phyloP scores from a whole-genome alignment of 345 rosid species.

The Raphanus sativus region DNA sequence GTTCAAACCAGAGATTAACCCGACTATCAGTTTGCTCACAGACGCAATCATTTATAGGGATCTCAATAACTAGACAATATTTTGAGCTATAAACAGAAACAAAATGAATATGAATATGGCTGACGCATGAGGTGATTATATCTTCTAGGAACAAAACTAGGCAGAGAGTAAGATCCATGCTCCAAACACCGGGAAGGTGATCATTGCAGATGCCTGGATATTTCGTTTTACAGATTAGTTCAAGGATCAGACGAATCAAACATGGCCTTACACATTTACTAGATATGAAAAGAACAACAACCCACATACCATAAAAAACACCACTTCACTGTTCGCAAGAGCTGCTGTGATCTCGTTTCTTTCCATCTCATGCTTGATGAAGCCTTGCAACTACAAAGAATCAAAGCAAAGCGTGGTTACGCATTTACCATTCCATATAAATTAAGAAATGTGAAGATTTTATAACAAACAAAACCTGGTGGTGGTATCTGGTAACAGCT shows the following conservation, averaged over 20 bases:
- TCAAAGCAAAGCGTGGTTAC: not conserved
- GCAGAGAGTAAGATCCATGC: constrained; percentile 57
- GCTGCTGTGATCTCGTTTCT: constrained; percentile 58
- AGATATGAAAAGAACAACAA: not conserved
- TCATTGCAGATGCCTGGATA: constrained; percentile 74
- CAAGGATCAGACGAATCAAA: not conserved
- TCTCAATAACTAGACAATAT: not conserved
- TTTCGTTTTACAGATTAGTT: constrained; percentile 9
- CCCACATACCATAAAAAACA: constrained; percentile 77
- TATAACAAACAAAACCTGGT: constrained; percentile 55
- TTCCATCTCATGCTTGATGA: constrained; percentile 61
- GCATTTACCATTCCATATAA: not conserved
- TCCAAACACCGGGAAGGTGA: constrained; percentile 64
- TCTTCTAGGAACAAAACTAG: constrained; percentile 21
- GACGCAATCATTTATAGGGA: not conserved
- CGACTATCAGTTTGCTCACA: not conserved
- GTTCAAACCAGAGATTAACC: not conserved
- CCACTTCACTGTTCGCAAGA: constrained; percentile 59
- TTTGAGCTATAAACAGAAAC: not conserved
- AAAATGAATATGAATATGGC: not conserved
- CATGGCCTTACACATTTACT: not conserved
- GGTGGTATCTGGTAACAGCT: constrained; percentile 58
- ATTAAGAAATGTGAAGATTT: not conserved
- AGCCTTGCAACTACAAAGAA: constrained; percentile 62
- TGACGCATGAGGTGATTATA: not conserved